phyloP scores from a whole-genome alignment of 208 protist genomes.

The Trichomonas vaginalis region DNA sequence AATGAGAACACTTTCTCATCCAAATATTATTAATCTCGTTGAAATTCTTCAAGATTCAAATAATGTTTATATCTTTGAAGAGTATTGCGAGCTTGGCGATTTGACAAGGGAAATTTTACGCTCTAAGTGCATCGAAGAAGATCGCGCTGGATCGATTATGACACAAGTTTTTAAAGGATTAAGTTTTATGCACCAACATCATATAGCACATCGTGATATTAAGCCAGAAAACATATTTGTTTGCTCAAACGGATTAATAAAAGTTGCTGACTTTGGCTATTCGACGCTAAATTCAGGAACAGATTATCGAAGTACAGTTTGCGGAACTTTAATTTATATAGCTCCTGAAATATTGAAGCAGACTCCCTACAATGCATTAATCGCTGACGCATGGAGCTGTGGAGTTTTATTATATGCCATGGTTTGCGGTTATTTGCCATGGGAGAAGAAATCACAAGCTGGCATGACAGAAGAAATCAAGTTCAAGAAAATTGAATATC shows the following conservation, averaged over 20 bases:
- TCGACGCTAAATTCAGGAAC: slow-evolving; percentile 66
- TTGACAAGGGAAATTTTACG: not conserved
- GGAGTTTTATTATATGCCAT: slow-evolving; percentile 82
- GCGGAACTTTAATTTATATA: slow-evolving; percentile 70
- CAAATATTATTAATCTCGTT: not conserved
- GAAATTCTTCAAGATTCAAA: not conserved
- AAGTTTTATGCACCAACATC: slow-evolving; percentile 64
- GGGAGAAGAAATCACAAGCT: not conserved
- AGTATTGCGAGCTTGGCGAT: not conserved
- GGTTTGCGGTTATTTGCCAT: not conserved
- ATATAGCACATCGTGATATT: slow-evolving; percentile 77
- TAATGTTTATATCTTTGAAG: not conserved
- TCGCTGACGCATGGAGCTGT: slow-evolving; percentile 77
- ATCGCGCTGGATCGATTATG: not conserved
- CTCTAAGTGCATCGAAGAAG: not conserved
- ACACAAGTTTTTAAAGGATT: not conserved
- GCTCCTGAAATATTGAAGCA: slow-evolving; percentile 64
- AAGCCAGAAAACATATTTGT: slow-evolving; percentile 83
- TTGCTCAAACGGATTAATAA: slow-evolving; percentile 47
- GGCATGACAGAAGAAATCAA: not conserved
- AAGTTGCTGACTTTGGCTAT: slow-evolving; percentile 92
- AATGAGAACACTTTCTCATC: not conserved
- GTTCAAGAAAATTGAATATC: not conserved
- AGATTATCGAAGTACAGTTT: slow-evolving; percentile 76
- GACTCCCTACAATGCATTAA: slow-evolving; percentile 39